Conservation (phyloP, 1,284 basidiomycete genomes). For the Earliella scabrosa region DNA sequence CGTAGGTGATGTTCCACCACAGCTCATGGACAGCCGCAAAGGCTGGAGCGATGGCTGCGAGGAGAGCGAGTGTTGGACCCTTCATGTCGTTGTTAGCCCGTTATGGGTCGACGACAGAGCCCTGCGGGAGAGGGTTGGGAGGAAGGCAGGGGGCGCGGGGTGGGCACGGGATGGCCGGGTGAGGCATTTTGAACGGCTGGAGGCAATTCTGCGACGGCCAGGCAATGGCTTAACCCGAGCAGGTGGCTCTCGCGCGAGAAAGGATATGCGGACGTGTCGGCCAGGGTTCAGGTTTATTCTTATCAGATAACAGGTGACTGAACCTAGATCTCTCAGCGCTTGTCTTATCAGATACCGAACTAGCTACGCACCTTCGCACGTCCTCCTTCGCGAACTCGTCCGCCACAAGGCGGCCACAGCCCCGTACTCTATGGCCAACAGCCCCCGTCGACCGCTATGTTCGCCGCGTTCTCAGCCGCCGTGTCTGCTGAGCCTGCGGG, state of each 20-base stretch:
- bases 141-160: conserved; percentile 7
- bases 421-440: too few species aligned
- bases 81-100: conserved; percentile 22
- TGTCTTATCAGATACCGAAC: conserved; percentile 28
- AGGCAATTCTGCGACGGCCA: conserved; percentile 19
- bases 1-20: conserved; percentile 85
- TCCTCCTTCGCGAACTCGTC: not conserved
- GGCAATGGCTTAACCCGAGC: conserved; percentile 7
- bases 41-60: conserved; percentile 39
- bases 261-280: not conserved
- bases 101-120: conserved; percentile 4
- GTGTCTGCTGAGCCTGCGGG: too few species aligned
- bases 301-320: conserved; percentile 33
- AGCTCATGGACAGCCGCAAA: conserved; percentile 65
- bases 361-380: conserved; percentile 2
- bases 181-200: conserved; percentile 17
- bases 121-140: conserved; percentile 4
- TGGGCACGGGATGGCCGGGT: conserved; percentile 11
- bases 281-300: conserved; percentile 26
- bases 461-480: not conserved
- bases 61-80: conserved; percentile 34
- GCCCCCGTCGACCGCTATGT: too few species aligned
- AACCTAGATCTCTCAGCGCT: conserved; percentile 13
- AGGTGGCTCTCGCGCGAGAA: not conserved
- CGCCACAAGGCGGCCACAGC: conserved; percentile 6